A percentile compares a stretch with the other conserved stretches of the same genome.
Evolutionary conservation across 2,329 filamentous ascomycete species (phyloP).

Genomic region (Botrytis fabae): DNA sequence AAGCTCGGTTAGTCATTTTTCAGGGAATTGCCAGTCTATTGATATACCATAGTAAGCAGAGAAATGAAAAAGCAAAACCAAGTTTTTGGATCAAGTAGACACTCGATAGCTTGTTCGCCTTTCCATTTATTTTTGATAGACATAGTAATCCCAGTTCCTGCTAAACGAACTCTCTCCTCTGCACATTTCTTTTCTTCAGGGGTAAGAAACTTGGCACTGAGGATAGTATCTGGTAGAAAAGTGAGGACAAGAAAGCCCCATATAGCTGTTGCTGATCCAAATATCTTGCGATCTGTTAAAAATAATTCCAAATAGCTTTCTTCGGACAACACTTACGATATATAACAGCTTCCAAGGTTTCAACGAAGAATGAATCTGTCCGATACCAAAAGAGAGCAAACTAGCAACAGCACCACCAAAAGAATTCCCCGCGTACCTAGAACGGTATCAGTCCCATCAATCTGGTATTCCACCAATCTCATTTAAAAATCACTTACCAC

Average conservation of each 20-base stretch:
- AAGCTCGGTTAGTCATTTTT: neutral
- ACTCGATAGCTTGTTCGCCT: slow-evolving; percentile 52
- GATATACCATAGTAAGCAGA: slow-evolving; percentile 47
- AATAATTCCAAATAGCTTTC: neutral
- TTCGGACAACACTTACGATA: slow-evolving; percentile 35
- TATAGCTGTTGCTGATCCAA: slow-evolving; percentile 48
- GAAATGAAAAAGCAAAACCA: slow-evolving; percentile 56
- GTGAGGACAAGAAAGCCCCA: slow-evolving; percentile 52
- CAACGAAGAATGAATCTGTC: slow-evolving; percentile 51
- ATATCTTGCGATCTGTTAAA: slow-evolving; percentile 39
- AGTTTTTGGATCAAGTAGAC: slow-evolving; percentile 56
- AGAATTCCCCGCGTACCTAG: slow-evolving; percentile 54
- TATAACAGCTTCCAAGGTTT: slow-evolving; percentile 60
- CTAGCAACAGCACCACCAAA: slow-evolving; percentile 52
- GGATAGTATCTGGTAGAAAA: slow-evolving; percentile 54
- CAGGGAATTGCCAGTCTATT: neutral
- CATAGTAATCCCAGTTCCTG: slow-evolving; percentile 54
- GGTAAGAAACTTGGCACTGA: slow-evolving; percentile 57
- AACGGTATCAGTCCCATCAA: neutral
- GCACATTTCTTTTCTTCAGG: slow-evolving; percentile 50
- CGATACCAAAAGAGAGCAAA: slow-evolving; percentile 56
- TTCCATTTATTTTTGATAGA: slow-evolving; percentile 50
- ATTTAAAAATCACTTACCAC: slow-evolving; percentile 43
- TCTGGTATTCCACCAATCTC: rapidly evolving
- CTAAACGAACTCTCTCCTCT: slow-evolving; percentile 48